These are phyloP conservation scores for Globisporangium mamillatum DNA, from an alignment of 352 stramenopile genomes.

Conservation along the genomic window DNA sequence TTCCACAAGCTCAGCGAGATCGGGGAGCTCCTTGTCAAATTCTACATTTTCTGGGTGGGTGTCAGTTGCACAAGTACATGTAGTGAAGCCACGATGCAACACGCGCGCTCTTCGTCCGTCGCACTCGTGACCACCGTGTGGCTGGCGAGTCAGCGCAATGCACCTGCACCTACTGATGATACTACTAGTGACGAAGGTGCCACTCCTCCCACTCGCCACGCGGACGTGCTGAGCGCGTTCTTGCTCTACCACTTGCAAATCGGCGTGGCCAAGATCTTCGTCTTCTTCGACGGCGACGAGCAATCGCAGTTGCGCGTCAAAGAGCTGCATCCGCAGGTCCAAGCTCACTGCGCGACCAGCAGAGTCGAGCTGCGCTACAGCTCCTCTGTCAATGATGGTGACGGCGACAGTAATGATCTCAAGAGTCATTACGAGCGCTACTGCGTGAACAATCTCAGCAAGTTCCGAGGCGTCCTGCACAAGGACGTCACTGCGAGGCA, in stretches of 20 bases:
- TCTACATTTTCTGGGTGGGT: too few species aligned
- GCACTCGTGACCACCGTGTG: slow-evolving; percentile 42
- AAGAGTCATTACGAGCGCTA: background rate
- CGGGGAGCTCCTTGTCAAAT: too few species aligned
- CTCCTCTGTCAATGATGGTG: background rate
- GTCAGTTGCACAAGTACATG: too few species aligned
- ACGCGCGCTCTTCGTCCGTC: slow-evolving; percentile 16
- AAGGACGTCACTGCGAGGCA: slow-evolving; percentile 29
- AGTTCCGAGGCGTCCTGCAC: background rate
- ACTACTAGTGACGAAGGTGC: background rate
- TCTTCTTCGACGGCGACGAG: slow-evolving; percentile 34
- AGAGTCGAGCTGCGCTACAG: slow-evolving; percentile 29
- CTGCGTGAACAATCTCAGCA: slow-evolving; percentile 10
- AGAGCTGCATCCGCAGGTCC: slow-evolving; percentile 17
- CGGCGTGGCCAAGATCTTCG: slow-evolving; percentile 31
- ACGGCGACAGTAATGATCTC: background rate
- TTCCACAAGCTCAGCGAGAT: too few species aligned
- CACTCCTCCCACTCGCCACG: slow-evolving; percentile 8
- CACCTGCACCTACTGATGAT: background rate
- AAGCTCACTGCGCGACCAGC: slow-evolving; percentile 9
- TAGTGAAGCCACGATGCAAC: too few species aligned
- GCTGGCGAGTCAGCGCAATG: slow-evolving; percentile 14
- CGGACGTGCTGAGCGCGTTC: slow-evolving; percentile 32
- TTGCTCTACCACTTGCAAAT: slow-evolving; percentile 37
- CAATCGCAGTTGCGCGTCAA: slow-evolving; percentile 16